These are phyloP conservation scores for Paragyromitra xinjiangensis DNA, from an alignment of 495 filamentous ascomycete genomes.

Conservation along the genomic window DNA sequence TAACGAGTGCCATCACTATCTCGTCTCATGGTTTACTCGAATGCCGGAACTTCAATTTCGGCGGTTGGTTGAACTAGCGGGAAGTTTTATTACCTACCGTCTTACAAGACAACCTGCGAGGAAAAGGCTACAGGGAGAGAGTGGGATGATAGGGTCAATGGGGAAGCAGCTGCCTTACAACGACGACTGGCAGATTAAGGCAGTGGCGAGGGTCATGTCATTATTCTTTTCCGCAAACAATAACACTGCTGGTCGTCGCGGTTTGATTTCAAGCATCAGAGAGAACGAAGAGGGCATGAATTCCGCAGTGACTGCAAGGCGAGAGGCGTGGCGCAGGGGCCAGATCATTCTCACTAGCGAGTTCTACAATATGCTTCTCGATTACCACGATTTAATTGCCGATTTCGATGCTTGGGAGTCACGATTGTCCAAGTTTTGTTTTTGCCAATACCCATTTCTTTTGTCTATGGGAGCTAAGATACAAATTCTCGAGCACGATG, in stretches of 20 bases:
- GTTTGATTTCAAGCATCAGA: slow-evolving; percentile 39
- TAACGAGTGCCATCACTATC: slow-evolving; percentile 77
- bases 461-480: slow-evolving; percentile 95
- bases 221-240: slow-evolving; percentile 86
- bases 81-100: slow-evolving; percentile 83
- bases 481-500: slow-evolving; percentile 89
- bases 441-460: slow-evolving; percentile 95
- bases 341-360: slow-evolving; percentile 79
- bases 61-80: slow-evolving; percentile 75
- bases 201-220: slow-evolving; percentile 81
- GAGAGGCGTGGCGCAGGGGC: slow-evolving; percentile 65
- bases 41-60: slow-evolving; percentile 75
- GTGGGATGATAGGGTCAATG: slow-evolving; percentile 31
- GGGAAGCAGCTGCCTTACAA: slow-evolving; percentile 71
- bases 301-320: slow-evolving; percentile 58
- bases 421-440: slow-evolving; percentile 77
- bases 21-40: slow-evolving; percentile 86
- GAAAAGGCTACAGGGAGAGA: slow-evolving; percentile 58
- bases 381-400: slow-evolving; percentile 83
- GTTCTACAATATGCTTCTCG: slow-evolving; percentile 87
- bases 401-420: slow-evolving; percentile 93
- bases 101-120: slow-evolving; percentile 77
- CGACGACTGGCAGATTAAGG: slow-evolving; percentile 92
- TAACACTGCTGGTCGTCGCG: slow-evolving; percentile 59
- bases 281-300: slow-evolving; percentile 30